Base-by-base conservation (phyloP, 192 early-diverging fungal species). In the Podila epicladia region DNA sequence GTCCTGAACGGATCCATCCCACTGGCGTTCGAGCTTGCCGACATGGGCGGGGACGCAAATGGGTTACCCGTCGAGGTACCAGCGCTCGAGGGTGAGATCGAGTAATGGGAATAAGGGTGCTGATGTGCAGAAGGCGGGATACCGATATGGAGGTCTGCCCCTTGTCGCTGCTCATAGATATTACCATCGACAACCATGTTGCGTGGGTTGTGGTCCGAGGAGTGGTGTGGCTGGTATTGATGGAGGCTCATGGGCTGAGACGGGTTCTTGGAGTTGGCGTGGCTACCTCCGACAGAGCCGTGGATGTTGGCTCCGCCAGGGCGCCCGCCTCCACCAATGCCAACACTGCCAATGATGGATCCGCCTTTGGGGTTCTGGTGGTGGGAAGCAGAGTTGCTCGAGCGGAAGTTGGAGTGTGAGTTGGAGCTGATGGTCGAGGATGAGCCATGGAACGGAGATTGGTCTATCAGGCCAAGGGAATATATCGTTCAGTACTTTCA, bases 1-100 rank as follows among this genome's bases (percentile, higher is more conserved):
- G 73, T 69, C 51, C 66, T 32, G 67, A 75, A 75, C 0, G 73
- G 73, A 15, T 75, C 73, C 26, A 68, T 11, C 20, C 35, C 17
- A 50, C 64, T 61, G 4, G 45, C 31, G 19, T 60, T 73, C 19
- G 58, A 64, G 1, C 19, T 32, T 13, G 66, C 73, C 0, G 73
- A 69, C 2, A 69, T 51, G 1, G 73, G 66, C 1, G 73, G 73
- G n/a, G 73, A 75, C 37, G 33, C 17, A 24, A 75, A 75, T 0
- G 73, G 73, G n/a, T 75, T 75, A 0, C 17, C 13, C 11, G 41
- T 62, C 2, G 24, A 48, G 13, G 62, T 64, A 3, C 61, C 65
- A 0, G 67, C 31, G 28, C 62, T 69, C 3, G 73, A 75, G 12
- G 73, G 73, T 5, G 73, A 75, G 22, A 75, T 45, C 17, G 72